These are phyloP conservation scores for Floccularia luteovirens DNA, from an alignment of 768 basidiomycete species.

Conservation along the genomic window DNA sequence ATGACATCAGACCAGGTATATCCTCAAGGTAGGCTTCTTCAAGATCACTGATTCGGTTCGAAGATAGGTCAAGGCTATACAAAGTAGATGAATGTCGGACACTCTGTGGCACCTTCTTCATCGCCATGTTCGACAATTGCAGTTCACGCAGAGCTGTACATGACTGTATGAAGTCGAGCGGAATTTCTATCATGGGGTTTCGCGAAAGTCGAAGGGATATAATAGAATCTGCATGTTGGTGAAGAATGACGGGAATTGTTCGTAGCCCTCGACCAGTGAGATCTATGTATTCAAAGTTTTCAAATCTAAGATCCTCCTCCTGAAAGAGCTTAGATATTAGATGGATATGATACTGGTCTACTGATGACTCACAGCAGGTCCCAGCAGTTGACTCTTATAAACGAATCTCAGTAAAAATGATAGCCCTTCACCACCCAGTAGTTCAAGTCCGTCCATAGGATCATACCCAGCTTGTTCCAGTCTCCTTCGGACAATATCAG, in stretches of 20 bases:
- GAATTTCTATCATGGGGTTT: constrained; percentile 95
- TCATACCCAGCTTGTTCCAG: constrained; percentile 89
- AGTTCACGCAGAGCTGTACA: constrained; percentile 81
- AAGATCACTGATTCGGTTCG: constrained; percentile 85
- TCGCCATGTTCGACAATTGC: constrained; percentile 82
- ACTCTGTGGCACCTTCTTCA: constrained; percentile 87
- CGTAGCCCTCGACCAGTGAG: constrained; percentile 74
- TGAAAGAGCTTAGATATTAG: constrained; percentile 16
- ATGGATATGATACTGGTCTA: background rate
- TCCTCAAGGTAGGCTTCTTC: constrained; percentile 80
- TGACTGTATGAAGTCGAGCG: constrained; percentile 91
- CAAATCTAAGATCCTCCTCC: constrained; percentile 70
- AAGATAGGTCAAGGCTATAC: constrained; percentile 79
- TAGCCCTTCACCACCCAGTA: constrained; percentile 71
- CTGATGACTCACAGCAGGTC: constrained; percentile 43
- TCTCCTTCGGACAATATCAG: constrained; percentile 74
- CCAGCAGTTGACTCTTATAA: constrained; percentile 72
- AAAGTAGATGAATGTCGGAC: constrained; percentile 71
- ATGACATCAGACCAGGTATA: constrained; percentile 56
- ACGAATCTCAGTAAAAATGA: constrained; percentile 86
- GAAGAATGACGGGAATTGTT: constrained; percentile 82
- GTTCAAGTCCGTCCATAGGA: constrained; percentile 68
- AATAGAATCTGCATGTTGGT: constrained; percentile 80
- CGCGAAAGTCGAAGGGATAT: constrained; percentile 81
- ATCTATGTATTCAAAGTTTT: constrained; percentile 73